phyloP scores from a whole-genome alignment of 495 filamentous ascomycete species.

The Lasiosphaeria miniovina region DNA sequence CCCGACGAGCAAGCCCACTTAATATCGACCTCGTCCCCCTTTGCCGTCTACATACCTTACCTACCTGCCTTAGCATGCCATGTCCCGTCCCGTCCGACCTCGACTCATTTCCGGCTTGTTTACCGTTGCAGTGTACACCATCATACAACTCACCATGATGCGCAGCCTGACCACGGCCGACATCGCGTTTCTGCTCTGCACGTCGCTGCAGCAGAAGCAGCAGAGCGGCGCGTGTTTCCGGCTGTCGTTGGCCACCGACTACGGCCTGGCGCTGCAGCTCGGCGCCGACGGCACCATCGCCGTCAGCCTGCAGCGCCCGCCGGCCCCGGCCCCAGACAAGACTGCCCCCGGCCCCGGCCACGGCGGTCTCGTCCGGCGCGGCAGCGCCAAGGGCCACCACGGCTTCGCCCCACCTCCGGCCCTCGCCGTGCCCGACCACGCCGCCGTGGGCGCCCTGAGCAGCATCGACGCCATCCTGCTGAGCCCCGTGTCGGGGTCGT shows the following conservation, averaged over 20 bases:
- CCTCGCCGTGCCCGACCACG: background rate
- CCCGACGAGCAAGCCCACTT: no score
- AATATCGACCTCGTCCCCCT: no score
- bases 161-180: constrained; percentile 19
- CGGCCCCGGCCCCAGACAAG: background rate
- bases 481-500: constrained; percentile 2
- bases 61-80: no score
- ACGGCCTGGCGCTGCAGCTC: constrained; percentile 15
- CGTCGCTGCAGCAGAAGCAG: constrained; percentile 7
- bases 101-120: no score
- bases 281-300: constrained; percentile 8
- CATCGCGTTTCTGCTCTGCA: constrained; percentile 22
- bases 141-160: constrained; percentile 7
- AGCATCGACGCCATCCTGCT: constrained; percentile 18
- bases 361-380: background rate
- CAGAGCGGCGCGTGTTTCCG: background rate
- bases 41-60: no score
- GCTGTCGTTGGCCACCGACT: constrained; percentile 10
- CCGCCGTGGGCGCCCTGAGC: background rate
- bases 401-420: background rate
- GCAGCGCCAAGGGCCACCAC: background rate
- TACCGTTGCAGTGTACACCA: no score
- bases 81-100: no score
- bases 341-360: background rate
- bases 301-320: constrained; percentile 3